Base-by-base conservation (phyloP, 2,329 filamentous ascomycete species). In the Neonectria magnoliae region DNA sequence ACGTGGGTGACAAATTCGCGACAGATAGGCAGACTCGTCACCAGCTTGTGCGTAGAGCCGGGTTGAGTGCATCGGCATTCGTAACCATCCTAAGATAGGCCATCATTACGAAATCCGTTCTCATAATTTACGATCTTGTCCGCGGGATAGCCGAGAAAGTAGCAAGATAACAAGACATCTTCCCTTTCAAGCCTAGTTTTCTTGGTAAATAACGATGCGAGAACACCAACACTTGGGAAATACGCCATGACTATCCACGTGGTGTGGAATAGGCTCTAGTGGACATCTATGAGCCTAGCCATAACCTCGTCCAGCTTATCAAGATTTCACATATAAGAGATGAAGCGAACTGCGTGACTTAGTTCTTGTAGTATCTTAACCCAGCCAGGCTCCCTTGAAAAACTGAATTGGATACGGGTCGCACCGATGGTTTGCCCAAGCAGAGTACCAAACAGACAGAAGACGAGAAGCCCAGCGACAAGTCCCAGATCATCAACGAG, bases 361-460 rank as follows among this genome's bases (percentile, higher is more conserved):
- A 62, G 14, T n/a, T 74, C 66, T 11, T 45, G 48, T 8, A 75
- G 53, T 1, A 50, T 31, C 1, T 27, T 33, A 16, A 4, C 4
- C 9, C 27, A 45, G 67, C 60, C 25, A 76, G 64, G 2, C 68
- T 61, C 5, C 50, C 27, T 48, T 54, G 61, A 54, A 78, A 79
- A 1, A 75, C 65, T n/a, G 62, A 74, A 65, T 66, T 77, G 65
- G 81, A 81, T 0, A 77, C 69, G n/a, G 1, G 75, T 77, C 8
- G 79, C 76, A 5, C 70, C 69, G 18, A 80, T 69, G 0, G 80
- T 69, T 1, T 80, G 75, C 1, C 80, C 79, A 4, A 81, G 59
- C 2, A 81, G 71, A 2, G 71, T 76, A 1, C 80, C 80, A 44
- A 82, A 75, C 0, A 81, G 68, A 2, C 80, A 74, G 0, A 74